These are phyloP conservation scores for Berberis thunbergii DNA, from an alignment of 164 flowering plant species.

Conservation along the genomic window DNA sequence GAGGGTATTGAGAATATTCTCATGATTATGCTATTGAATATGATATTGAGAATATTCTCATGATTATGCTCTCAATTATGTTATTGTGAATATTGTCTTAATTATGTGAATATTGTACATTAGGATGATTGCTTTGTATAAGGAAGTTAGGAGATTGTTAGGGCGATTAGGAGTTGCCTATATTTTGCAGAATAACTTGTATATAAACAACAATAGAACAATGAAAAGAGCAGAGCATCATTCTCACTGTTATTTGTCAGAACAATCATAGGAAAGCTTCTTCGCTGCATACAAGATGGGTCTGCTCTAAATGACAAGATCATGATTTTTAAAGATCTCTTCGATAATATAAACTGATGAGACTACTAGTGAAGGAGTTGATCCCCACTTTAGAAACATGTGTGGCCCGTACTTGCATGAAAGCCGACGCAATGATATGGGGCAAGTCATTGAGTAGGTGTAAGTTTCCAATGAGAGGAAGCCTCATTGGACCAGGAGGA, in stretches of 20 bases:
- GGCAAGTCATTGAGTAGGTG: conserved; percentile 12
- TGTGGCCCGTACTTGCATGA: conserved; percentile 14
- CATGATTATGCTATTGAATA: no score
- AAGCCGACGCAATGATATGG: conserved; percentile 13
- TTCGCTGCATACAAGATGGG: conserved; percentile 2
- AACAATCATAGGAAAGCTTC: conserved; percentile 12
- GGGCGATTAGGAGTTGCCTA: no score
- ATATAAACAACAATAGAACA: no score
- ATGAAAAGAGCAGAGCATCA: no score
- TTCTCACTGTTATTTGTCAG: background rate
- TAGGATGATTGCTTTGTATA: no score
- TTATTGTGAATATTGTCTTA: no score
- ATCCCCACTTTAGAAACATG: conserved; percentile 15
- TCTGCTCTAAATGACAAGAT: conserved; percentile 13
- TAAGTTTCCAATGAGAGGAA: conserved; percentile 19
- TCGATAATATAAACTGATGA: conserved; percentile 18
- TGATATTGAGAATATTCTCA: no score
- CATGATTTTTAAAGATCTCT: conserved; percentile 18
- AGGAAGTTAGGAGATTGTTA: no score
- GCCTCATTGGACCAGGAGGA: conserved; percentile 5
- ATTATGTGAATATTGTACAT: no score
- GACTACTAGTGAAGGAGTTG: conserved; percentile 9
- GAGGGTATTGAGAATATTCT: no score
- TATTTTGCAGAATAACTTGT: no score
- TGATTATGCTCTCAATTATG: no score